phyloP scores from a whole-genome alignment of 2,329 filamentous ascomycete species.

The Aspergillus sp. region DNA sequence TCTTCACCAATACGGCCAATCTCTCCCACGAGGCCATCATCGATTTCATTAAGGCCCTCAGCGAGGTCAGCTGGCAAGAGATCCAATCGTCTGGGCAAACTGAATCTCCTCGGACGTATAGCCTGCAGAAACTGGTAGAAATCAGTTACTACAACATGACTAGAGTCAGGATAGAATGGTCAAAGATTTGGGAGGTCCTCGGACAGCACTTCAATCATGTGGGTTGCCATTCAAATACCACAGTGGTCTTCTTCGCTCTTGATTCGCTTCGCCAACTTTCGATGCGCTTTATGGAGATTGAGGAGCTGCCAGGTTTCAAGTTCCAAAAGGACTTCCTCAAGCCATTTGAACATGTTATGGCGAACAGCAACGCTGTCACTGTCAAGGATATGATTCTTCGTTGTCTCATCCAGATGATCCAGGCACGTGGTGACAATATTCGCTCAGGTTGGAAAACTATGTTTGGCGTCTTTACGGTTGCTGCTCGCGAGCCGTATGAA shows the following conservation, averaged over 20 bases:
- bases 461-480: slow-evolving; percentile 98
- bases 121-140: slow-evolving; percentile 95
- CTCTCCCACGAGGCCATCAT: slow-evolving; percentile 93
- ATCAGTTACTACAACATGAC: slow-evolving; percentile 99
- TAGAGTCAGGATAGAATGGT: slow-evolving; percentile 97
- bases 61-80: slow-evolving; percentile 98
- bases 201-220: slow-evolving; percentile 98
- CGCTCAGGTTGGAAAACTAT: slow-evolving; percentile 98
- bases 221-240: slow-evolving; percentile 92
- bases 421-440: slow-evolving; percentile 94
- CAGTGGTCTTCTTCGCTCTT: slow-evolving; percentile 95
- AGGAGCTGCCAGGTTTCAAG: slow-evolving; percentile 96
- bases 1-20: slow-evolving; percentile 95
- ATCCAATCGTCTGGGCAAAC: slow-evolving; percentile 96
- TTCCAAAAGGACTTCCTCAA: slow-evolving; percentile 99
- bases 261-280: slow-evolving; percentile 94
- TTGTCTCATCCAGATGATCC: slow-evolving; percentile 98
- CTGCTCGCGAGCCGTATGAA: slow-evolving; percentile 89
- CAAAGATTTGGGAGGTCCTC: slow-evolving; percentile 94
- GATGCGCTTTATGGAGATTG: slow-evolving; percentile 98
- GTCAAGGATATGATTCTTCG: slow-evolving; percentile 98
- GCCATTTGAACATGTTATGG: slow-evolving; percentile 96
- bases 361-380: slow-evolving; percentile 83
- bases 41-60: slow-evolving; percentile 87
- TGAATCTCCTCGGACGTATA: slow-evolving; percentile 94